Base-by-base conservation (phyloP, 805 yeast genomes). In the Kodamaea restingae region DNA sequence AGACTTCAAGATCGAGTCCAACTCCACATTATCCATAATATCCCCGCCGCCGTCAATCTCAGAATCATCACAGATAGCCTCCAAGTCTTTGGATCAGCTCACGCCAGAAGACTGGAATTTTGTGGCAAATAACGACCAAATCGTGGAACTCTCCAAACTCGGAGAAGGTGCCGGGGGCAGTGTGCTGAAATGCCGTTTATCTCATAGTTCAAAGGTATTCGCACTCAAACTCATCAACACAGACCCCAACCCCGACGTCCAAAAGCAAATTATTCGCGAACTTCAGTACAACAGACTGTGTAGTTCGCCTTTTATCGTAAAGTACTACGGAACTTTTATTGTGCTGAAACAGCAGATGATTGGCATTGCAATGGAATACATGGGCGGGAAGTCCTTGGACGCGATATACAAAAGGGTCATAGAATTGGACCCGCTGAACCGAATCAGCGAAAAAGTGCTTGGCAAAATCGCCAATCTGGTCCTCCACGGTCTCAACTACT, bases 151-250 rank as follows among this genome's bases (percentile, higher is more conserved):
- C 27, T 80, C 80, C 15, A 72, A 77, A 20, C 60, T 91, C 15
- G 98, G 98, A 14, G 98, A 93, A 65, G 98, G 98, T 12, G 82
- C 87, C 25, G 95, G 96, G 11, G 98, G 98, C 0, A 74, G 86
- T 8, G 98, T 91, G 8, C 73, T 82, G 15, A 81, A 87, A 56
- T 91, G 98, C 60, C 66, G 67, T 41, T 66, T 91, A 38, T 41
- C 50, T 8, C 67, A 65, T 41, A 53, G 84, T 7, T 56, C 67
- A 17, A 76, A 76, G 22, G 70, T 88, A 4, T 91, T 91, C 71
- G 98, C 98, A 1, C 64, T 93, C 44, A 91, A 77, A 59, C 72
- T 81, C 30, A 83, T 84, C 36, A 76, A 80, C 15, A 75, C 86
- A 8, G 84, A 81, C 57, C 87, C 88, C 15, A 82, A 86, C 50